Conservation (phyloP, 169 alveolate genomes). For the Toxoplasma gondii region DNA sequence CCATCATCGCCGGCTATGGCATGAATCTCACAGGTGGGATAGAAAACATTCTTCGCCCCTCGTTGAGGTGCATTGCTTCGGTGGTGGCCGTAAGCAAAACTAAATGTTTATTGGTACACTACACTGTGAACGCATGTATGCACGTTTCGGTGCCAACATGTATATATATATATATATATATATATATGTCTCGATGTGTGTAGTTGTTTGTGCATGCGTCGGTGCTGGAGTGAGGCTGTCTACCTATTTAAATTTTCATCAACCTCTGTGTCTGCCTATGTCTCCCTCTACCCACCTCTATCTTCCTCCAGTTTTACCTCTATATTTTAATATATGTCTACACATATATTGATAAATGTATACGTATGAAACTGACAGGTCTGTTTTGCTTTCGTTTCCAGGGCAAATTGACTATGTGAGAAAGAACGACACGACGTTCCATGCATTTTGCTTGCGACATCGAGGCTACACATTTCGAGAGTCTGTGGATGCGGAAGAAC, state of each 20-base stretch:
- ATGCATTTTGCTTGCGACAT: slow-evolving; percentile 14
- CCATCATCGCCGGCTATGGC: slow-evolving; percentile 39
- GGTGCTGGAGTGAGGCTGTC: too few relatives aligned
- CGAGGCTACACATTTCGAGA: slow-evolving; percentile 29
- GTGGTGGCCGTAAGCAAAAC: too few relatives aligned
- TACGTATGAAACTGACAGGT: neutral
- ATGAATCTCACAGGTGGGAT: slow-evolving; percentile 47
- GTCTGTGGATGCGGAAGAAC: slow-evolving; percentile 37
- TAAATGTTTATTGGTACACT: neutral
- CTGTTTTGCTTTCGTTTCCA: neutral
- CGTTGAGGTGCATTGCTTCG: neutral
- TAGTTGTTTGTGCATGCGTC: neutral
- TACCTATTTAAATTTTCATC: too few relatives aligned
- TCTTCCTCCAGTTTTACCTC: neutral
- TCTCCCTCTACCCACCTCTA: neutral
- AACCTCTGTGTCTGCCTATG: too few relatives aligned
- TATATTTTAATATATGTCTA: neutral
- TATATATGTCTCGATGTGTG: neutral
- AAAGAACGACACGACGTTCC: neutral
- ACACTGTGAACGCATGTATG: too few relatives aligned
- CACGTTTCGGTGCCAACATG: too few relatives aligned
- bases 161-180: neutral
- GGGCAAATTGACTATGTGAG: neutral
- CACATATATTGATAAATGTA: neutral
- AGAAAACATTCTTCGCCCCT: neutral